phyloP scores from a whole-genome alignment of 371 early-diverging fungal genomes.

The Actinomortierella wolfii region DNA sequence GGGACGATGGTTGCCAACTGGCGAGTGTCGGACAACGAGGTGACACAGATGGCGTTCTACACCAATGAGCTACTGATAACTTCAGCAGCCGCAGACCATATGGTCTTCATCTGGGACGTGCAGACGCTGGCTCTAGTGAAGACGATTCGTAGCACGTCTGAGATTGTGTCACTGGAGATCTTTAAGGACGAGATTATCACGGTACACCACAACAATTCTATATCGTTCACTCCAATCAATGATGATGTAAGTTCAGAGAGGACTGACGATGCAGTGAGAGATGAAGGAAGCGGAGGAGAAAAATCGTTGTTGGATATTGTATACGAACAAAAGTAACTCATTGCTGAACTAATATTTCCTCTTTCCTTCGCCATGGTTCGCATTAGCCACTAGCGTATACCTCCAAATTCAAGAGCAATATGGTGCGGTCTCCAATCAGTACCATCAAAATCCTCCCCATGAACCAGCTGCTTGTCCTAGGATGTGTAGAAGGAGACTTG shows the following conservation, averaged over 20 bases:
- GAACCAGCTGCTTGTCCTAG: constrained; percentile 64
- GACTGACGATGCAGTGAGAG: too few relatives aligned
- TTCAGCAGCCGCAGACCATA: constrained; percentile 68
- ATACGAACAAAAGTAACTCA: too few relatives aligned
- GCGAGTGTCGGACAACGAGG: constrained; percentile 70
- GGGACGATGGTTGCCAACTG: constrained; percentile 65
- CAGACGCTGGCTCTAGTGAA: constrained; percentile 59
- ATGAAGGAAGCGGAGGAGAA: background rate
- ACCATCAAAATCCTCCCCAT: constrained; percentile 62
- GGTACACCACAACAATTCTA: constrained; percentile 64
- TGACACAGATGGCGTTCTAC: constrained; percentile 66
- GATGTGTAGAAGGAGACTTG: constrained; percentile 68
- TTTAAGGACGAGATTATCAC: constrained; percentile 70
- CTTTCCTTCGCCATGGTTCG: background rate
- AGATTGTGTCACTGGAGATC: constrained; percentile 57
- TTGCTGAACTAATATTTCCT: background rate
- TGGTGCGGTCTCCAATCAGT: constrained; percentile 67
- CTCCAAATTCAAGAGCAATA: constrained; percentile 67
- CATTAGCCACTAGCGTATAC: constrained; percentile 65
- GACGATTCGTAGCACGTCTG: constrained; percentile 58
- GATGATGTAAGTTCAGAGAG: constrained; percentile 74
- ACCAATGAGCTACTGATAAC: constrained; percentile 63
- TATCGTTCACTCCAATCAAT: constrained; percentile 69
- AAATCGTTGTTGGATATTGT: too few relatives aligned
- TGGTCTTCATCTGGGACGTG: constrained; percentile 68